A percentile compares a stretch with the other conserved stretches of the same genome.
Evolutionary conservation across 2,329 filamentous ascomycete genomes (phyloP).

Genomic region (Penicillium sp.): DNA sequence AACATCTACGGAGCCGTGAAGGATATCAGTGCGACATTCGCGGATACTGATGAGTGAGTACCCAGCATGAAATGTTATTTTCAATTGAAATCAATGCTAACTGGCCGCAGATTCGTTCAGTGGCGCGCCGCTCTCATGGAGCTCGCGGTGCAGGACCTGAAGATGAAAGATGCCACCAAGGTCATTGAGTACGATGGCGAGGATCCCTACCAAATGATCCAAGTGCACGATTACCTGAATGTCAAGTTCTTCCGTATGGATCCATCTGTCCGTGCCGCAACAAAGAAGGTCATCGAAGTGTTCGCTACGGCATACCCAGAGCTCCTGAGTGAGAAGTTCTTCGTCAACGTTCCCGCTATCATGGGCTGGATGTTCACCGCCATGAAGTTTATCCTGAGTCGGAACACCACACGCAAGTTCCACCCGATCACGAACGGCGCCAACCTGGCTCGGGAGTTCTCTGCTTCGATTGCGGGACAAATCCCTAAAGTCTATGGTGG

Average conservation of each 20-base stretch:
- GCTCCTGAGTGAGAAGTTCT: constrained; percentile 87
- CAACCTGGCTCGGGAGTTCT: constrained; percentile 63
- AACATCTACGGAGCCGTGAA: constrained; percentile 91
- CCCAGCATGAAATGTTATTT: neutral
- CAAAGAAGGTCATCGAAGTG: constrained; percentile 75
- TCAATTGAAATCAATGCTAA: constrained; percentile 2
- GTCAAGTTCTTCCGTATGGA: constrained; percentile 85
- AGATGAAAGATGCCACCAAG: constrained; percentile 68
- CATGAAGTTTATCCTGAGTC: constrained; percentile 72
- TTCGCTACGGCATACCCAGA: constrained; percentile 86
- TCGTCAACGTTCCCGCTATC: constrained; percentile 85
- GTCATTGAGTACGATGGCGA: constrained; percentile 61
- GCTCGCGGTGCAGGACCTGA: constrained; percentile 71
- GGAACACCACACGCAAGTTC: constrained; percentile 75
- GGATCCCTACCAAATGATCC: constrained; percentile 87
- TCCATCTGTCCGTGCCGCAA: constrained; percentile 71
- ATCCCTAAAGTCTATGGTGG: constrained; percentile 81
- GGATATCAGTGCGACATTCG: constrained; percentile 77
- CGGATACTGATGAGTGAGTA: constrained; percentile 72
- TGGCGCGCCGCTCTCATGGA: constrained; percentile 95
- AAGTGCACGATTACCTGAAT: constrained; percentile 89
- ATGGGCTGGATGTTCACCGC: constrained; percentile 84
- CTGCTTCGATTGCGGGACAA: constrained; percentile 56
- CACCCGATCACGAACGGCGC: constrained; percentile 73
- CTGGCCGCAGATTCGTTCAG: constrained; percentile 67